These are phyloP conservation scores for Bidens hawaiensis DNA, from an alignment of 140 eudicot genomes.

Conservation along the genomic window DNA sequence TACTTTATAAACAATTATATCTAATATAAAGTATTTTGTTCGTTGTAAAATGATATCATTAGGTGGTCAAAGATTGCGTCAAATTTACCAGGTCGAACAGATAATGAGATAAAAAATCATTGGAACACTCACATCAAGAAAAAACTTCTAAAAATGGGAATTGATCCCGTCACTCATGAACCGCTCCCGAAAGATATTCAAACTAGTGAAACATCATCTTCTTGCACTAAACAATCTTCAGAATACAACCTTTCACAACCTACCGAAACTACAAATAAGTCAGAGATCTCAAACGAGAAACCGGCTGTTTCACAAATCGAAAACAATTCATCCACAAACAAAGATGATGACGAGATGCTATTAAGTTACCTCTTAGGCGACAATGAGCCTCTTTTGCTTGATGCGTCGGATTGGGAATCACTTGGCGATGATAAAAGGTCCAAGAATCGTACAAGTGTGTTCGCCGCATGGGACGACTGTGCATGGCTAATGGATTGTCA, in stretches of 20 bases:
- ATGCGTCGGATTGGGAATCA: constrained; percentile 36
- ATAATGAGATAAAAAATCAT: constrained; percentile 84
- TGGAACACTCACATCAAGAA: constrained; percentile 93
- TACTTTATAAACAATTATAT: background rate
- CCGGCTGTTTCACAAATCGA: constrained; percentile 23
- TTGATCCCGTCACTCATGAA: constrained; percentile 80
- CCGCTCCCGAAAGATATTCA: constrained; percentile 45
- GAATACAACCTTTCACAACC: background rate
- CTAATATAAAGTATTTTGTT: background rate
- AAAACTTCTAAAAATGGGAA: constrained; percentile 75
- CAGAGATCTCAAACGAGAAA: constrained; percentile 29
- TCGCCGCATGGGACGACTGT: constrained; percentile 57
- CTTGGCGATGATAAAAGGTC: constrained; percentile 17
- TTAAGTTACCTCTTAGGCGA: constrained; percentile 55
- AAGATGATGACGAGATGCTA: constrained; percentile 50
- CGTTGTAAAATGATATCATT: background rate
- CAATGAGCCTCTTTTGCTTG: constrained; percentile 33
- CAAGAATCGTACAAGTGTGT: background rate
- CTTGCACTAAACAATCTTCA: background rate
- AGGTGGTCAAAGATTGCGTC: constrained; percentile 96
- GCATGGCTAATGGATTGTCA: constrained; percentile 70
- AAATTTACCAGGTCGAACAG: constrained; percentile 77
- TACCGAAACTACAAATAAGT: background rate
- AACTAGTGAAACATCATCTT: background rate
- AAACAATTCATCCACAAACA: constrained; percentile 14